Percentiles rank a stretch among this genome's conserved stretches.
phyloP scores from a whole-genome alignment of 2,329 filamentous ascomycete species.

The Cladorrhinum sp. region DNA sequence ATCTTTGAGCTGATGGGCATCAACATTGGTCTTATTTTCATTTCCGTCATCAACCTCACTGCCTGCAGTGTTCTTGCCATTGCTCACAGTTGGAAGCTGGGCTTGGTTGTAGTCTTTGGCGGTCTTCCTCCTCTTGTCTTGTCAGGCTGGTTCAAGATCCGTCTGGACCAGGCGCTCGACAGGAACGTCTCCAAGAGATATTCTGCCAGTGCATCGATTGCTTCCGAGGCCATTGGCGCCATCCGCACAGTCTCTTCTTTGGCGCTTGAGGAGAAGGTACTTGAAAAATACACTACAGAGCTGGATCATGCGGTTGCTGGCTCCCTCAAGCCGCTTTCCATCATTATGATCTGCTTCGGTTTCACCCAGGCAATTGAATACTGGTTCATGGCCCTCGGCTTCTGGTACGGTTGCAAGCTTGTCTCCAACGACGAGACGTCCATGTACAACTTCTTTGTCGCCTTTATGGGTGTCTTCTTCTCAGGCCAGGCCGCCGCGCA shows the following conservation, averaged over 20 bases:
- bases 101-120: conserved; percentile 46
- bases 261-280: conserved; percentile 24
- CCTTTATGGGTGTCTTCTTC: conserved; percentile 51
- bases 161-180: conserved; percentile 41
- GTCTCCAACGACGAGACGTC: conserved; percentile 38
- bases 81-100: conserved; percentile 46
- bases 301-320: conserved; percentile 32
- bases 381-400: conserved; percentile 41
- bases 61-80: conserved; percentile 43
- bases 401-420: conserved; percentile 36
- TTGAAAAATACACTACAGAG: conserved; percentile 38
- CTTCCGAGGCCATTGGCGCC: conserved; percentile 36
- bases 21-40: conserved; percentile 40
- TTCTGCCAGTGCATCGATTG: conserved; percentile 40
- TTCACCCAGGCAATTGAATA: conserved; percentile 40
- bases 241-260: conserved; percentile 28
- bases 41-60: conserved; percentile 37
- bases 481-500: conserved; percentile 40
- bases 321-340: conserved; percentile 22
- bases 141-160: conserved; percentile 39
- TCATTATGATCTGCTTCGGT: conserved; percentile 37
- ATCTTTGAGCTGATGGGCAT: conserved; percentile 44
- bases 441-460: conserved; percentile 46
- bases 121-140: conserved; percentile 37
- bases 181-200: conserved; percentile 34